Evolutionary conservation across 352 stramenopile species (phyloP).

Genomic region (Blastocystis sp.): DNA sequence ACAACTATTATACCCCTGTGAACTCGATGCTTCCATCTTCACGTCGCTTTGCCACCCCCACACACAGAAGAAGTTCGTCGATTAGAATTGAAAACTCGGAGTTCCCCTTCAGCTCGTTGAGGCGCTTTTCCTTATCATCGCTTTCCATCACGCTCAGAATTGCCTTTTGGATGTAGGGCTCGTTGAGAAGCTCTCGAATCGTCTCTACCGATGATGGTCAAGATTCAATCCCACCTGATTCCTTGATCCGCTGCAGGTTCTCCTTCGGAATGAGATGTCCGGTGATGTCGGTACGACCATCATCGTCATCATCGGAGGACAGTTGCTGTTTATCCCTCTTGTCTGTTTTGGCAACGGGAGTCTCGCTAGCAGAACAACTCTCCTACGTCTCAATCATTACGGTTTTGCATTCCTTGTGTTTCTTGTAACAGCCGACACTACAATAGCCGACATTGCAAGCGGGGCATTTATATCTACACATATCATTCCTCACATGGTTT

Average conservation of each 20-base stretch:
- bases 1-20: background rate
- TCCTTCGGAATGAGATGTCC: constrained; percentile 1
- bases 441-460: background rate
- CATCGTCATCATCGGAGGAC: background rate
- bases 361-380: background rate
- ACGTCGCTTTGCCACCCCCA: constrained; percentile 10
- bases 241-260: background rate
- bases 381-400: background rate
- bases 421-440: constrained; percentile 38
- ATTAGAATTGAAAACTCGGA: constrained; percentile 42
- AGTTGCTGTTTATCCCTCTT: too few relatives aligned
- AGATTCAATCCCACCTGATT: background rate
- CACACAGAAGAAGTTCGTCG: constrained; percentile 34
- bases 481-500: background rate
- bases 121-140: constrained; percentile 27
- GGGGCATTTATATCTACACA: constrained; percentile 34
- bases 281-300: background rate
- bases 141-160: constrained; percentile 10
- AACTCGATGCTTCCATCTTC: constrained; percentile 47
- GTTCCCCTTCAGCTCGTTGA: constrained; percentile 23
- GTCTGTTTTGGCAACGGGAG: too few relatives aligned
- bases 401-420: background rate
- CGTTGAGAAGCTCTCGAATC: constrained; percentile 18
- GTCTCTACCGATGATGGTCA: background rate
- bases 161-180: constrained; percentile 24